phyloP scores from a whole-genome alignment of 73 alveolate species.

The Tetrahymena thermophila region DNA sequence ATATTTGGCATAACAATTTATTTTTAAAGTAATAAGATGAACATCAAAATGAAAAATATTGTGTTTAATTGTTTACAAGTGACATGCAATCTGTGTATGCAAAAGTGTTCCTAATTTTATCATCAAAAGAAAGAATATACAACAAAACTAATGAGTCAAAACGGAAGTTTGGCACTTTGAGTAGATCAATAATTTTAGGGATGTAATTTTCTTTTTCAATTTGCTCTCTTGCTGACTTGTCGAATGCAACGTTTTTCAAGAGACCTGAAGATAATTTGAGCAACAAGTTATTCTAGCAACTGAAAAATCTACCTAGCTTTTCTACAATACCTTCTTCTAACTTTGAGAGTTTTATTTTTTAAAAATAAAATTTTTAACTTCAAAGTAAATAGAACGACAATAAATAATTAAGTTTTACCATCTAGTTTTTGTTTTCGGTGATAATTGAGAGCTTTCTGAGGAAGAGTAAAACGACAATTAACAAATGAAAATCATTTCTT shows the following conservation, averaged over 20 bases:
- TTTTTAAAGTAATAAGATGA: no score
- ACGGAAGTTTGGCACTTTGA: constrained; percentile 89
- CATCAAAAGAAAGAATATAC: constrained; percentile 87
- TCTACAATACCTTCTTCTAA: constrained; percentile 77
- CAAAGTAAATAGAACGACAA: neutral
- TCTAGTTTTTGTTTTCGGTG: constrained; percentile 84
- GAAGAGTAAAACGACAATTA: constrained; percentile 82
- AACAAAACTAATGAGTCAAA: constrained; percentile 75
- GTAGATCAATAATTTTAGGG: constrained; percentile 80
- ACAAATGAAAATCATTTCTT: constrained; percentile 85
- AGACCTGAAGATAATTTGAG: constrained; percentile 72
- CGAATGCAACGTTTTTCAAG: constrained; percentile 87
- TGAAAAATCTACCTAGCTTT: constrained; percentile 79
- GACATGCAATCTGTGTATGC: constrained; percentile 93
- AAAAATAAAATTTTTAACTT: neutral
- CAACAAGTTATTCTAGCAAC: constrained; percentile 70
- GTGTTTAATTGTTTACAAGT: constrained; percentile 49
- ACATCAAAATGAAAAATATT: neutral
- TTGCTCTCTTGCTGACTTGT: constrained; percentile 74
- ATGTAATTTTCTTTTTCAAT: constrained; percentile 78
- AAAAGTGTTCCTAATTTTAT: constrained; percentile 87
- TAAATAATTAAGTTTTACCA: constrained; percentile 35
- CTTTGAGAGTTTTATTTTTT: neutral
- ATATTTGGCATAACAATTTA: no score
- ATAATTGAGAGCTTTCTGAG: constrained; percentile 88